Evolutionary conservation across 2,329 filamentous ascomycete genomes (phyloP), one percentile per base, ranked within the genome.

Genomic region (Colletotrichum viniferum): DNA sequence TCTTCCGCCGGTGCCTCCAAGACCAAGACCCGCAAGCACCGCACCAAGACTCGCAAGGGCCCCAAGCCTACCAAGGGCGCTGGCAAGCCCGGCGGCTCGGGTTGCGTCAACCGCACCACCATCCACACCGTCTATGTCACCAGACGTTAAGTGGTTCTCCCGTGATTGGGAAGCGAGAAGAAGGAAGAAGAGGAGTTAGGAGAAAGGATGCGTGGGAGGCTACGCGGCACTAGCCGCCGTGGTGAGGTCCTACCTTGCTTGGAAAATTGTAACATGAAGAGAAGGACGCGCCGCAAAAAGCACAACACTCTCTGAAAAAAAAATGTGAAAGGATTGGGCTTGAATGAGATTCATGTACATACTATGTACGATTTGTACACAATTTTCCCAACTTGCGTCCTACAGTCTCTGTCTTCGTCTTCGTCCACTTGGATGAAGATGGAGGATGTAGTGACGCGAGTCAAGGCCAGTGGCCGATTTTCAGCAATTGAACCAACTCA

Each of bases 301-400:
- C 21, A 34, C 8, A 63, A 63, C 32, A 21, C 36, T 69, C 26
- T 69, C 21, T 32, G 32, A 28, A 61, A 26, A 63, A 38, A 55
- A 38, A 55, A 55, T 8, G 62, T 60, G 56, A 67, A 55, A 7
- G n/a, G 32, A 55, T 62, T 71, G 61, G 38, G 32, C 30, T 30
- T 43, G 16, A 21, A 62, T 55, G 61, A 55, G 26, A 34, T 72
- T 75, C 73, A 48, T 75, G 73, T 75, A 75, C 56, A 75, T 75
- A 75, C 32, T 75, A 72, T 30, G 73, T 72, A 75, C 62, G 55
- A 63, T 26, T 52, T 73, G 73, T 75, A 73, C 69, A 75, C 34
- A 71, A 55, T 32, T 32, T 63, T 48, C 32, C 56, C 55, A 32
- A 1, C 55, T 63, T 4, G 69, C 18, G 14, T 63, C 28, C 52